Evolutionary conservation across 2,329 filamentous ascomycete genomes (phyloP), one percentile per base, ranked within the genome.

Genomic region (Penicillium verrucosum): DNA sequence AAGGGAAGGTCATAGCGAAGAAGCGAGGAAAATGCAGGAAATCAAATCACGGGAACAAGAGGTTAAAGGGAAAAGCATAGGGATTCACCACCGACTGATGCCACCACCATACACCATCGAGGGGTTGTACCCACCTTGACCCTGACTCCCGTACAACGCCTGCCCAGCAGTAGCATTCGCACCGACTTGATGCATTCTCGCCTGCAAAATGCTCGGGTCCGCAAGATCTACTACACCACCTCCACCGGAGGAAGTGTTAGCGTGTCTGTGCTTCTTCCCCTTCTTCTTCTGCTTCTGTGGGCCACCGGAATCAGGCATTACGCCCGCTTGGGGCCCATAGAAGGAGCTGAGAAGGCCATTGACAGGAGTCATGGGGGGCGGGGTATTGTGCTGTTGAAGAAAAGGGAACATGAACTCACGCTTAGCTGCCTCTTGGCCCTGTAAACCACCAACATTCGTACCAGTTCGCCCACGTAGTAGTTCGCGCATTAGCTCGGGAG

Each of bases 171-270:
- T 70, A 70, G 73, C 67, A 84, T 89, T 87, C 79, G 86, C 86
- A 83, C 86, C 89, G 80, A 86, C 89, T 81, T 94, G 90, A 80
- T 95, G 92, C 84, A 96, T 89, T 85, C 92, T 90, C 78, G 91
- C 91, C 83, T 96, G 92, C 84, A 97, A 87, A 85, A 97, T 97
- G 85, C 91, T 96, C 85, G 93, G 93, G 91, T 97, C 92, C 84
- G 90, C 91, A 92, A 96, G 91, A 95, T 97, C 92, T 83, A 95
- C 92, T 93, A 97, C 87, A 83, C 90, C 92, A 90, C 91, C 90
- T 86, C 92, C 92, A 87, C 92, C 96, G 87, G 93, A 97, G 90
- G 92, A 96, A 93, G 93, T 97, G 91, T 97, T 96, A 94, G 92
- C 93, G 88, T 97, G 92, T 88, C 92, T 95, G 85, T 97, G 93